Evolutionary conservation across 2,329 filamentous ascomycete species (phyloP), one percentile per base, ranked within the genome.

Genomic region (Cladosporium oxysporum): DNA sequence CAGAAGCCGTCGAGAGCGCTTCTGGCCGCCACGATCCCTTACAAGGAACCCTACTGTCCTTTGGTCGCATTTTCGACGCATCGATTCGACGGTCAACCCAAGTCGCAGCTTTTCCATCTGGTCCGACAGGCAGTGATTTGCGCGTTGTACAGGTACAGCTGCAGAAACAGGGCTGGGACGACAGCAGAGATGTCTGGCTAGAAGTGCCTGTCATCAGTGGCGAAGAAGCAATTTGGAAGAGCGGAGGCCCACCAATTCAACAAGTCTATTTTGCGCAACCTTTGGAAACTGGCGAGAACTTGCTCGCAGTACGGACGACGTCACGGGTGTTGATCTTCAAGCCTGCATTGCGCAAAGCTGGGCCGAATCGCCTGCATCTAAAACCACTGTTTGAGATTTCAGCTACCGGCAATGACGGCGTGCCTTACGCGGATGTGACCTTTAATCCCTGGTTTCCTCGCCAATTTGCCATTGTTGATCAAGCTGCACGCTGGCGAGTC

Each of bases 391-490:
- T 87, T 7, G 82, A 79, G 11, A 75, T 92, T n/a, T 75, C 79
- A 0, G 79, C 80, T 16, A 74, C 80, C 2, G 77, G 84, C 33
- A 88, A 86, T 0, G 87, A 85, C 1, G 84, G 84, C 1, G 79
- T 77, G 33, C 73, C 81, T 0, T 88, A 91, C 71, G 83, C 83
- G 0, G 88, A 93, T 76, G 80, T 90, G 3, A 77, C 85, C 0
- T 91, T 93, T 74, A 89, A 88, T 68, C 85, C 89, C 0, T 85
- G 79, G 75, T 85, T 82, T 66, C 78, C 81, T 18, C 83, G 86
- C 1, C 88, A 90, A 71, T 78, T 93, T 62, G 88, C 83, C 18
- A 80, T 92, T 29, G 80, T 93, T 21, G 89, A 93, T 71, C 81
- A 86, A 61, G 79, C 79, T 37, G 90, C 90, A 1, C 81, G 80